phyloP scores from a whole-genome alignment of 306 rosid genomes.

The Pyrus bretschneideri region DNA sequence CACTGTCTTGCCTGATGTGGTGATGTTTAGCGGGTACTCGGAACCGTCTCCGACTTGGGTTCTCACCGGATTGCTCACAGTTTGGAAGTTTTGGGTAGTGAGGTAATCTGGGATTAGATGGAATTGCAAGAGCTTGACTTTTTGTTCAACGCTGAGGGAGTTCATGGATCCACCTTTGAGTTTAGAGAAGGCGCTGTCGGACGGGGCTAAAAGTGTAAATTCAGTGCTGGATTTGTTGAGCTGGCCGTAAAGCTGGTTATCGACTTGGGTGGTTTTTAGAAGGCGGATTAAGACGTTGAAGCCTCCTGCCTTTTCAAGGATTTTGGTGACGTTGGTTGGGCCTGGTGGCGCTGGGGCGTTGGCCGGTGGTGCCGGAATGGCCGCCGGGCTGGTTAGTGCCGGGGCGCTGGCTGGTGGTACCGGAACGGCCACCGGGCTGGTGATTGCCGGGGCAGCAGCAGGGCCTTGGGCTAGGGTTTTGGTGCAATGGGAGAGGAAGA shows the following conservation, averaged over 20 bases:
- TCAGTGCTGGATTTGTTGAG: slow-evolving; percentile 39
- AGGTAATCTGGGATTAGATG: slow-evolving; percentile 45
- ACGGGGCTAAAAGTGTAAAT: slow-evolving; percentile 60
- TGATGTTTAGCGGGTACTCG: slow-evolving; percentile 45
- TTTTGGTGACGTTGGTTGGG: slow-evolving; percentile 45
- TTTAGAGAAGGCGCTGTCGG: slow-evolving; percentile 47
- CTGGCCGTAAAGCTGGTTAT: slow-evolving; percentile 47
- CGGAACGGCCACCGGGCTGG: background rate
- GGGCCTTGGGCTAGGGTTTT: slow-evolving; percentile 16
- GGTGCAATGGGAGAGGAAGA: slow-evolving; percentile 18
- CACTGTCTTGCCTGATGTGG: slow-evolving; percentile 40
- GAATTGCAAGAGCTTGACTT: slow-evolving; percentile 54
- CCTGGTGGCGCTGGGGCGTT: slow-evolving; percentile 32
- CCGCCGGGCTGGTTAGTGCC: background rate
- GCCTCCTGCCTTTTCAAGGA: slow-evolving; percentile 56
- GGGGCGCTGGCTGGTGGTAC: background rate
- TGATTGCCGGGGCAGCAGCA: background rate
- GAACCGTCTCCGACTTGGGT: slow-evolving; percentile 57
- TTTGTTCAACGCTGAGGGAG: slow-evolving; percentile 43
- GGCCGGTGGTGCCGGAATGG: slow-evolving; percentile 6
- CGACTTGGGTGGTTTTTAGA: slow-evolving; percentile 42
- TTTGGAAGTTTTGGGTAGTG: slow-evolving; percentile 48
- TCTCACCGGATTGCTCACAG: slow-evolving; percentile 61
- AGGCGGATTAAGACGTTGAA: slow-evolving; percentile 52
- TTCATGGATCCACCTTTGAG: slow-evolving; percentile 48